Evolutionary conservation across 169 alveolate species (phyloP).

Genomic region (Cardiosporidium cionae): DNA sequence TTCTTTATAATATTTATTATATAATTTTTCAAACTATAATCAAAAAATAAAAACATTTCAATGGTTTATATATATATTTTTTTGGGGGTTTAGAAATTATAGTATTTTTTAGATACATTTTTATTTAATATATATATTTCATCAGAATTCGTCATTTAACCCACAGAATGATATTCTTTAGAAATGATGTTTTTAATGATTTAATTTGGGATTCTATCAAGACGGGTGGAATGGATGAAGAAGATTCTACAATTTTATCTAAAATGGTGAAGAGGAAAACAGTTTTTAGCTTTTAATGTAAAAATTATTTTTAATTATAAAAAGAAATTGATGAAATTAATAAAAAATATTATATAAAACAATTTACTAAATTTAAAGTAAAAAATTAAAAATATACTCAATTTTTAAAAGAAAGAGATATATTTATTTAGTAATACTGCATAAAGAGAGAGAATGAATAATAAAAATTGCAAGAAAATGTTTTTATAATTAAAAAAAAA

Average conservation of each 20-base stretch:
- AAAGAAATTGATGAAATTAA: neutral
- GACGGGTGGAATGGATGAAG: neutral
- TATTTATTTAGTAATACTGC: too few species aligned
- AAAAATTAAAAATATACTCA: too few species aligned
- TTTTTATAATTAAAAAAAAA: too few species aligned
- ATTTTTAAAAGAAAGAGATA: too few species aligned
- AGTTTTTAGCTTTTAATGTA: neutral
- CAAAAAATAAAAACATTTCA: neutral
- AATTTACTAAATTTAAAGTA: too few species aligned
- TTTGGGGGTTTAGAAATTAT: neutral
- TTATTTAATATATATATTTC: neutral
- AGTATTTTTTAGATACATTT: neutral
- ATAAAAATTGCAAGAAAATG: too few species aligned
- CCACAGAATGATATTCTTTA: neutral
- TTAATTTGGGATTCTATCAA: neutral
- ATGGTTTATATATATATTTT: neutral
- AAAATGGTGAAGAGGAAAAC: neutral
- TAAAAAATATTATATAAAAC: neutral
- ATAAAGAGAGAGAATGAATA: too few species aligned
- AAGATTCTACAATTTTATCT: neutral
- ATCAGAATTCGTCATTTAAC: neutral
- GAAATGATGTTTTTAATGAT: neutral
- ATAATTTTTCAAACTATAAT: too few species aligned
- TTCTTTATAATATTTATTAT: too few species aligned
- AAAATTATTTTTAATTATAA: neutral